A percentile compares a stretch with the other conserved stretches of the same genome.
Evolutionary conservation across 2,329 filamentous ascomycete species (phyloP).

Genomic region (Aspergillus arachidicola): DNA sequence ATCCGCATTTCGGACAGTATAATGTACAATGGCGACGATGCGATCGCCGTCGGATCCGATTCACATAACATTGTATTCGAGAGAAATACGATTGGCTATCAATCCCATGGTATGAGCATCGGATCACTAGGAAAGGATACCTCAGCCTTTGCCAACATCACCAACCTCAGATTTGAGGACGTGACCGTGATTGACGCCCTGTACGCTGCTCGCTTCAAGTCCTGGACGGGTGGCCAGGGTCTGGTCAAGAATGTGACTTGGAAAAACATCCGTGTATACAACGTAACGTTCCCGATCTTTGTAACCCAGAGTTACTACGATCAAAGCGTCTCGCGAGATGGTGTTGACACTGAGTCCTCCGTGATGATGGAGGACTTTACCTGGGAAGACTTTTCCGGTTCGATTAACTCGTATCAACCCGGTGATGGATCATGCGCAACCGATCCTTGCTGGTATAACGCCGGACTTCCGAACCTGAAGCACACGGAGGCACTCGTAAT

Average conservation of each 20-base stretch:
- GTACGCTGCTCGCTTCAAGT: conserved; percentile 50
- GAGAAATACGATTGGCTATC: conserved; percentile 46
- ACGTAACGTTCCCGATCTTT: conserved; percentile 51
- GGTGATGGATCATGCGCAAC: conserved; percentile 49
- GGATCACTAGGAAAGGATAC: conserved; percentile 46
- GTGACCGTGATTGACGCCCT: conserved; percentile 46
- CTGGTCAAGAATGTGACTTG: conserved; percentile 48
- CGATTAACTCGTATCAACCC: conserved; percentile 45
- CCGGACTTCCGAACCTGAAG: conserved; percentile 39
- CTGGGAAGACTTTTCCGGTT: conserved; percentile 46
- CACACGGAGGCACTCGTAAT: conserved; percentile 48
- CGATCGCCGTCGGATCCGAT: conserved; percentile 44
- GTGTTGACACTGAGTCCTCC: conserved; percentile 39
- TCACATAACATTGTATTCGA: conserved; percentile 44
- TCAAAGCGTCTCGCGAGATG: conserved; percentile 37
- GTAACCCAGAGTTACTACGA: conserved; percentile 51
- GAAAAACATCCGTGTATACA: conserved; percentile 47
- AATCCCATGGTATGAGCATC: conserved; percentile 49
- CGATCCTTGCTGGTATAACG: conserved; percentile 50
- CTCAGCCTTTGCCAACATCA: conserved; percentile 40
- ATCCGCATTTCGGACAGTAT: conserved; percentile 33
- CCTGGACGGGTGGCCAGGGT: conserved; percentile 47
- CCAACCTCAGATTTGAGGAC: conserved; percentile 47
- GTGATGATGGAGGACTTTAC: conserved; percentile 49
- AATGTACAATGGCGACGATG: conserved; percentile 49